Evolutionary conservation across 108 stramenopile genomes (phyloP), one percentile per base, ranked within the genome.

Genomic region (Cyclotella atomus): DNA sequence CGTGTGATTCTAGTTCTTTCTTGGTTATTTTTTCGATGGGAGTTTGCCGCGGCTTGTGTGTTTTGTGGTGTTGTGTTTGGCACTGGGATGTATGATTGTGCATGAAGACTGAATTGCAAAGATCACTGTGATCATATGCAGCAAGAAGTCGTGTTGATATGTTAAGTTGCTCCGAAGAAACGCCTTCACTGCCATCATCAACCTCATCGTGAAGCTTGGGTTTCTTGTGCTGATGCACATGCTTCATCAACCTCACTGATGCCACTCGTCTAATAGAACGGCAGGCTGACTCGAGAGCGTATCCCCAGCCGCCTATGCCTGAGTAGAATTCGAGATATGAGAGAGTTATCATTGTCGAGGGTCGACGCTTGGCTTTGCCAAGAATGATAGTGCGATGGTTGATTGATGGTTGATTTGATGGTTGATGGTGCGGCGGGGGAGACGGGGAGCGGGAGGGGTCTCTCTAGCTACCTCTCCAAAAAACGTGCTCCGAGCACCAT

Each of bases 241-340:
- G 28, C 3, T 72, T 27, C 61, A 63, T 41, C 59, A 41, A 53
- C 17, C 23, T 36, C 28, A 53, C 3, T 17, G 30, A 23, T 5
- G 52, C 27, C 6, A 20, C 29, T 10, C 5, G 44, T 62, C 59
- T n/a, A 52, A 80, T 62, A 21, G 71, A 70, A 46, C 68, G 52
- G 43, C 76, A 72, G 2, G 89, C 90, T 35, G 81, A 80, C 32
- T 89, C 76, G 30, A 94, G 68, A 8, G 94, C 94, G 68, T 86
- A 84, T 5, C 87, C 84, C 94, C 94, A 95, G 4, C 96, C 96
- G 12, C 96, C 96, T 17, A 97, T 84, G 14, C 96, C 96, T n/a
- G 90, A 90, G 83, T 92, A 97, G 77, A 97, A 95, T 77, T 97
- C 94, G 33, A 94, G 81, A 63, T 89, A 93, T 5, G 83, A 68